These are phyloP conservation scores for Colletotrichum australisinense DNA, from an alignment of 2,329 filamentous ascomycete species.

Conservation along the genomic window DNA sequence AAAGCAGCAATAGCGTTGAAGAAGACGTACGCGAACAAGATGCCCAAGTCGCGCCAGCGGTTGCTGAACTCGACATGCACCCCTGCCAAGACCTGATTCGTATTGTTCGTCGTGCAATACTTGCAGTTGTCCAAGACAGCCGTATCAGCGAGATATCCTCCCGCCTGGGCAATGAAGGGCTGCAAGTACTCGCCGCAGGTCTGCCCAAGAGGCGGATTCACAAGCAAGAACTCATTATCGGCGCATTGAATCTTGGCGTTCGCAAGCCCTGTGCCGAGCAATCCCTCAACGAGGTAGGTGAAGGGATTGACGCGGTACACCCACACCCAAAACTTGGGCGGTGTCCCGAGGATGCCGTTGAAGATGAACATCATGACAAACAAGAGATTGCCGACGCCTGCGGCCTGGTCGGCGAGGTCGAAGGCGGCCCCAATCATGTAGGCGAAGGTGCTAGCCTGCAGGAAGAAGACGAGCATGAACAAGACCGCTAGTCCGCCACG, in stretches of 20 bases:
- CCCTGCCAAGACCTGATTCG: conserved; percentile 22
- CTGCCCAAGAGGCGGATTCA: conserved; percentile 65
- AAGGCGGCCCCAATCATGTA: conserved; percentile 73
- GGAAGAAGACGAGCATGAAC: conserved; percentile 71
- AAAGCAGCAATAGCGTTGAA: conserved; percentile 66
- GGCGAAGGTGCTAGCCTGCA: conserved; percentile 75
- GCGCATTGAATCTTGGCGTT: conserved; percentile 71
- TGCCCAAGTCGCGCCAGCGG: conserved; percentile 68
- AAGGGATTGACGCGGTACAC: conserved; percentile 81
- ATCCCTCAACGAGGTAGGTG: conserved; percentile 77
- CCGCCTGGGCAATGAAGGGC: conserved; percentile 54
- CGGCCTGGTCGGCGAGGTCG: conserved; percentile 71
- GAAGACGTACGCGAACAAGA: conserved; percentile 64
- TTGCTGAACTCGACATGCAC: conserved; percentile 58
- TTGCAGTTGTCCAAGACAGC: conserved; percentile 44
- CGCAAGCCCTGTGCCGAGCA: conserved; percentile 73
- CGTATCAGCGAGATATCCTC: conserved; percentile 61
- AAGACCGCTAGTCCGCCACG: conserved; percentile 73
- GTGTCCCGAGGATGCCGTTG: conserved; percentile 78
- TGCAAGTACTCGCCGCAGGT: conserved; percentile 69
- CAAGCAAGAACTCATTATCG: conserved; percentile 70
- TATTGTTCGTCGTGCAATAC: conserved; percentile 24
- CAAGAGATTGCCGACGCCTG: conserved; percentile 70
- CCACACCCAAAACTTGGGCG: conserved; percentile 83
- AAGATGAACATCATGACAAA: conserved; percentile 75